These are phyloP conservation scores for Dalbergia cochinchinensis DNA, from an alignment of 306 rosid species.

Conservation along the genomic window DNA sequence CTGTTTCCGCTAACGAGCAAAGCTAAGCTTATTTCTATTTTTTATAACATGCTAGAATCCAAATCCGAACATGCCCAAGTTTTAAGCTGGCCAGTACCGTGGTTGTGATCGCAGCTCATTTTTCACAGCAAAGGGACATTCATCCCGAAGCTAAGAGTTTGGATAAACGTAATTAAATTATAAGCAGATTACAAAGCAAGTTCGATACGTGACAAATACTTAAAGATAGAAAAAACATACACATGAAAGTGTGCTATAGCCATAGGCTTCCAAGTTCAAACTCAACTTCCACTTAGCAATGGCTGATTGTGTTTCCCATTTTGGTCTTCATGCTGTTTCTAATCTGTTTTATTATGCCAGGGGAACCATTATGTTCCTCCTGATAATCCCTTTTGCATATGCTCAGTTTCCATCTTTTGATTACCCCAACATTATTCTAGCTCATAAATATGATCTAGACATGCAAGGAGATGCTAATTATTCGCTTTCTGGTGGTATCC, in stretches of 20 bases:
- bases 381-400: constrained; percentile 23
- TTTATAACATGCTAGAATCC: neutral
- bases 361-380: constrained; percentile 12
- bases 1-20: neutral
- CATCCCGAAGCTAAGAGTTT: constrained; percentile 16
- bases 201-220: too few species aligned
- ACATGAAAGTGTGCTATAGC: constrained; percentile 14
- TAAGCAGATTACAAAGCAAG: neutral
- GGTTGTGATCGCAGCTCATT: neutral
- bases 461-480: constrained; percentile 34
- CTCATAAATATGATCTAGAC: neutral
- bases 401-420: constrained; percentile 26
- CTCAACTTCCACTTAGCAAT: constrained; percentile 9
- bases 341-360: neutral
- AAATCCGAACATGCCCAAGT: constrained; percentile 16
- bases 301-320: constrained; percentile 15
- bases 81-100: neutral
- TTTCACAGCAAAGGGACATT: neutral
- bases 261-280: too few species aligned
- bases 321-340: neutral
- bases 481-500: constrained; percentile 1
- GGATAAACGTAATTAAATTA: neutral
- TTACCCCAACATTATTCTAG: neutral
- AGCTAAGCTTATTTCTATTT: neutral
- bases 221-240: too few species aligned